These are phyloP conservation scores for Brassica napus DNA, from an alignment of 345 rosid genomes.

Conservation along the genomic window DNA sequence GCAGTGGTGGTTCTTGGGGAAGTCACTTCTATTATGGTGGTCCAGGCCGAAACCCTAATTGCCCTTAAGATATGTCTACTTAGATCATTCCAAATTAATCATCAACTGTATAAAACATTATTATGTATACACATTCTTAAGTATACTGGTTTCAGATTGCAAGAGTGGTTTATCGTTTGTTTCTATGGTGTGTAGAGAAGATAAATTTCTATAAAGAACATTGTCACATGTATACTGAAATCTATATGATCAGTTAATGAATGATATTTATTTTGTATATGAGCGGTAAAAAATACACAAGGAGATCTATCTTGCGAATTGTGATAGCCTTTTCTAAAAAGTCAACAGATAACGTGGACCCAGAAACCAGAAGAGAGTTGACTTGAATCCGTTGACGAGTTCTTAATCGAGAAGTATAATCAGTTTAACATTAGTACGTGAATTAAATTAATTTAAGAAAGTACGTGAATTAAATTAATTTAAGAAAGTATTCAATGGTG, in stretches of 20 bases:
- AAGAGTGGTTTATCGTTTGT: conserved; percentile 31
- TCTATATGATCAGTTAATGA: conserved; percentile 20
- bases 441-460: not conserved
- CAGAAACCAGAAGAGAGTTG: conserved; percentile 24
- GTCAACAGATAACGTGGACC: conserved; percentile 31
- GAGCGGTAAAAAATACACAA: conserved; percentile 3
- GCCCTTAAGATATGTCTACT: conserved; percentile 48
- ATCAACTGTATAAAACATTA: conserved; percentile 38
- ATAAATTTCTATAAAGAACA: conserved; percentile 30
- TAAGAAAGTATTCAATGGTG: conserved; percentile 9
- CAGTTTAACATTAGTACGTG: not conserved
- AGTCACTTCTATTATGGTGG: conserved; percentile 73
- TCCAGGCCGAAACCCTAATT: conserved; percentile 62
- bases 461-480: not conserved
- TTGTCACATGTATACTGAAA: conserved; percentile 36
- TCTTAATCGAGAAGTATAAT: not conserved
- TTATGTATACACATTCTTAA: conserved; percentile 31
- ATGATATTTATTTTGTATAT: conserved; percentile 20
- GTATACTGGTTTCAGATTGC: conserved; percentile 22
- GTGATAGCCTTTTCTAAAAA: not conserved
- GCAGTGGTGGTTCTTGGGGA: conserved; percentile 64
- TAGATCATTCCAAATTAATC: conserved; percentile 23
- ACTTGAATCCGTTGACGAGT: conserved; percentile 26
- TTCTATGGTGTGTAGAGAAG: conserved; percentile 28
- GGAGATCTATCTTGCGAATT: conserved; percentile 5